phyloP scores from a whole-genome alignment of 129 eudicot species.

The Deinandra increscens region DNA sequence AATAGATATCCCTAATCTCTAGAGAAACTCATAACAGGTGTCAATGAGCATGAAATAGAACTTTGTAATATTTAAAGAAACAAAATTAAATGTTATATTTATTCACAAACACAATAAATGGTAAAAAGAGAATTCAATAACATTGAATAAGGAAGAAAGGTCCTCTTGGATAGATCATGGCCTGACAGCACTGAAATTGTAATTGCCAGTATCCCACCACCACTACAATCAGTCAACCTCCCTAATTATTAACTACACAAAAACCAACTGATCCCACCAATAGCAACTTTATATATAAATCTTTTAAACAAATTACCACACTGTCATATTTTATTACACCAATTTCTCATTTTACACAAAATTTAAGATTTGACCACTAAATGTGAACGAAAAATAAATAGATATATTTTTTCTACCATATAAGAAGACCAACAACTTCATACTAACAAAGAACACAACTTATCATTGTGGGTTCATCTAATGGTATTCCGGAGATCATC shows the following conservation, averaged over 20 bases:
- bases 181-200: slow-evolving; percentile 26
- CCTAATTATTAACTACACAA: slow-evolving; percentile 22
- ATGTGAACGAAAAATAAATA: not conserved
- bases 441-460: too few relatives aligned
- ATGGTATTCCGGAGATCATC: too few relatives aligned
- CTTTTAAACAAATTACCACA: not conserved
- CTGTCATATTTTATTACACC: not conserved
- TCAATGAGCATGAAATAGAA: too few relatives aligned
- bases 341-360: not conserved
- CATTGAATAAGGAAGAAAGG: slow-evolving; percentile 22
- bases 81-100: too few relatives aligned
- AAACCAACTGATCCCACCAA: not conserved
- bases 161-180: slow-evolving; percentile 7
- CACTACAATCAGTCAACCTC: slow-evolving; percentile 21
- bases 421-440: too few relatives aligned
- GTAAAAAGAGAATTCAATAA: not conserved
- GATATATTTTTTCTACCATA: too few relatives aligned
- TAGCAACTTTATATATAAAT: not conserved
- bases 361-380: slow-evolving; percentile 13
- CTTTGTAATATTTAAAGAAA: too few relatives aligned
- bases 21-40: too few relatives aligned
- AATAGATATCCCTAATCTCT: too few relatives aligned
- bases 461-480: too few relatives aligned
- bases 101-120: not conserved
- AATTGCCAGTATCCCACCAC: slow-evolving; percentile 18